phyloP scores from a whole-genome alignment of 345 rosid genomes.

The Salix dunnii region DNA sequence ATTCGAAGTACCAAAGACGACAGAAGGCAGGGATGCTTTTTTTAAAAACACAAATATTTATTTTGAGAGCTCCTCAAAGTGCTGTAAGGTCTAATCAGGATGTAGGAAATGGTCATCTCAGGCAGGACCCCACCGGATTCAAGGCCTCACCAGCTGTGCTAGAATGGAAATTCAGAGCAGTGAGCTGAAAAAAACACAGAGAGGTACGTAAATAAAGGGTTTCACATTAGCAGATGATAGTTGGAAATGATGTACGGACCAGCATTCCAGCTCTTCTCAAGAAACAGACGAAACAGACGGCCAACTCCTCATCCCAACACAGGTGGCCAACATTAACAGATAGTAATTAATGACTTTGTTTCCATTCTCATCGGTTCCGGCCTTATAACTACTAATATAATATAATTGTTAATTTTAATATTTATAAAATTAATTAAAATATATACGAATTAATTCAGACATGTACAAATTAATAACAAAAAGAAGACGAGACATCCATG shows the following conservation, averaged over 20 bases:
- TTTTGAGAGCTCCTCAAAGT: not conserved
- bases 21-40: not conserved
- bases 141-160: slow-evolving; percentile 4
- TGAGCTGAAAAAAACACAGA: not conserved
- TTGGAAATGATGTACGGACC: not conserved
- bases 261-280: not conserved
- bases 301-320: no score
- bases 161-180: not conserved
- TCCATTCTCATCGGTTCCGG: no score
- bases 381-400: no score
- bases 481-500: not conserved
- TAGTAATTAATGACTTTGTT: no score
- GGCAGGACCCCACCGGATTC: slow-evolving; percentile 10
- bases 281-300: not conserved
- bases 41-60: not conserved
- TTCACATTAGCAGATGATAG: not conserved
- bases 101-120: not conserved
- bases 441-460: no score
- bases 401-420: no score
- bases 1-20: no score
- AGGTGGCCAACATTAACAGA: no score
- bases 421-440: no score
- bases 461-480: no score
- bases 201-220: not conserved
- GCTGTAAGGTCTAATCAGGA: not conserved